Conservation (phyloP, 1,284 basidiomycete genomes). For the Cutaneotrichosporon spelunceum region DNA sequence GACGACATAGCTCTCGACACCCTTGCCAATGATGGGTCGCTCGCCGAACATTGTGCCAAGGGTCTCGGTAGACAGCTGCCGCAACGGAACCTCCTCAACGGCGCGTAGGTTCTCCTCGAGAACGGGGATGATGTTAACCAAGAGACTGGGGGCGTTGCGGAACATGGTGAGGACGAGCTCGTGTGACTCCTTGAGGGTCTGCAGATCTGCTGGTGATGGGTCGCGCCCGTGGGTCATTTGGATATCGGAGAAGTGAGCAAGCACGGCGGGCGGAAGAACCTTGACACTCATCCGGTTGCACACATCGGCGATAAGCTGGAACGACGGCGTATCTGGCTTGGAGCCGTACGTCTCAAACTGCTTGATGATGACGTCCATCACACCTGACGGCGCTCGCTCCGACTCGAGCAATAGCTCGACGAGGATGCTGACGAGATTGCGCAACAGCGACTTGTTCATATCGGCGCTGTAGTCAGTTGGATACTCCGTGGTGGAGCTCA, state of each 20-base stretch:
- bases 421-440: constrained; percentile 84
- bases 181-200: constrained; percentile 62
- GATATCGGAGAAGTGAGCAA: constrained; percentile 85
- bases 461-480: constrained; percentile 55
- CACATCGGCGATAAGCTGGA: constrained; percentile 80
- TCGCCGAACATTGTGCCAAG: constrained; percentile 86
- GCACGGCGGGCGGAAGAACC: constrained; percentile 76
- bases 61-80: constrained; percentile 74
- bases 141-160: constrained; percentile 70
- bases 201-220: constrained; percentile 56
- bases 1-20: constrained; percentile 54
- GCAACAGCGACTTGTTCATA: constrained; percentile 81
- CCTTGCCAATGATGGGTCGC: constrained; percentile 59
- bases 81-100: constrained; percentile 65
- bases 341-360: constrained; percentile 74
- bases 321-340: constrained; percentile 69
- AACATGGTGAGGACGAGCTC: constrained; percentile 81
- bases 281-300: constrained; percentile 80
- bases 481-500: constrained; percentile 28
- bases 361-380: constrained; percentile 75
- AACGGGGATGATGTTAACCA: constrained; percentile 87
- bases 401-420: constrained; percentile 85
- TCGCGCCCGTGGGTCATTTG: constrained; percentile 60
- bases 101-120: constrained; percentile 85
- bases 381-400: constrained; percentile 66